Evolutionary conservation across 2,329 filamentous ascomycete genomes (phyloP).

Genomic region (Ploettnerulaceae sp.): DNA sequence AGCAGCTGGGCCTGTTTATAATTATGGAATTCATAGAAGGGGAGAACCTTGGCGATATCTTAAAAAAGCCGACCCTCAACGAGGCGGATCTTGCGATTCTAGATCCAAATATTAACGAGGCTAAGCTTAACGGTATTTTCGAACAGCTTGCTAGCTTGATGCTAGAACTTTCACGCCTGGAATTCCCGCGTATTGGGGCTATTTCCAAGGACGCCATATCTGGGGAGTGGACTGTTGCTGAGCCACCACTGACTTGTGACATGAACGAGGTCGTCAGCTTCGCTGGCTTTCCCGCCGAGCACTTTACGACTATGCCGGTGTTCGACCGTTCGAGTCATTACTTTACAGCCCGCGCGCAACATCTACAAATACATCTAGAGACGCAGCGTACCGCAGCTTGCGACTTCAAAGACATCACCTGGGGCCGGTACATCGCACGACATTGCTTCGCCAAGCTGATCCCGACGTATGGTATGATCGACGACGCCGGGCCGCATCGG

Average conservation of each 20-base stretch:
- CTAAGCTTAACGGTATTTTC: slow-evolving; percentile 8
- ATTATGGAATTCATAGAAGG: slow-evolving; percentile 12
- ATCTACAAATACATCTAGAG: slow-evolving; percentile 34
- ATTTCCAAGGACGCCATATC: slow-evolving; percentile 11
- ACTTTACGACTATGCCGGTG: slow-evolving; percentile 24
- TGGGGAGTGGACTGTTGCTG: slow-evolving; percentile 27
- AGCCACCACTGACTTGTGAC: slow-evolving; percentile 38
- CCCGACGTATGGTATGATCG: slow-evolving; percentile 5
- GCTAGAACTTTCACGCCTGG: slow-evolving; percentile 14
- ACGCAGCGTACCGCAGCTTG: slow-evolving; percentile 38
- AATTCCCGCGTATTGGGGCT: slow-evolving; percentile 13
- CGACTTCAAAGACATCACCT: slow-evolving; percentile 30
- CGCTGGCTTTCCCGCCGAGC: slow-evolving; percentile 21
- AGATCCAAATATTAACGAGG: slow-evolving; percentile 11
- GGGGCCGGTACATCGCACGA: slow-evolving; percentile 33
- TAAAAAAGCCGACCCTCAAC: slow-evolving; percentile 9
- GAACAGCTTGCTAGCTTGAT: slow-evolving; percentile 12
- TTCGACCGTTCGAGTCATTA: slow-evolving; percentile 36
- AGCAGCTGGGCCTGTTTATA: slow-evolving; percentile 11
- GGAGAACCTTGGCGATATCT: background rate
- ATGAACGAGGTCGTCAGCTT: slow-evolving; percentile 38
- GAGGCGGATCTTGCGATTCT: slow-evolving; percentile 7
- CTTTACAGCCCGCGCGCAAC: slow-evolving; percentile 32
- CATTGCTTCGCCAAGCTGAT: slow-evolving; percentile 12
- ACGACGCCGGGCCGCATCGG: slow-evolving; percentile 12